These are phyloP conservation scores for Aspergillus brunneoviolaceus DNA, from an alignment of 2,329 filamentous ascomycete genomes.

Conservation along the genomic window DNA sequence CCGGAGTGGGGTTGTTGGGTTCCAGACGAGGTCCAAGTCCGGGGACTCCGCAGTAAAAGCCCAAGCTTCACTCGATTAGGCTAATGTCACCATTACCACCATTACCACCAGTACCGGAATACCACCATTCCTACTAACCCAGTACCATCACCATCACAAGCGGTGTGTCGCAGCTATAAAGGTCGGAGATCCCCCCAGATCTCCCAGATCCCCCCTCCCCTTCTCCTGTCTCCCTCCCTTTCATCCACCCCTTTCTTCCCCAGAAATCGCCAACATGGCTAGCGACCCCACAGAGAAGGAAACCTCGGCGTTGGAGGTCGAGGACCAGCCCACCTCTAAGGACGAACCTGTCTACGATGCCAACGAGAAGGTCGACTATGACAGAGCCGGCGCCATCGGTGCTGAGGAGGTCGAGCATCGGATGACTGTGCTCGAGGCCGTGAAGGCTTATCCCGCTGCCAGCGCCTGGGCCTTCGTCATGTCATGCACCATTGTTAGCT, in stretches of 20 bases:
- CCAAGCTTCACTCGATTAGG: slow-evolving; percentile 26
- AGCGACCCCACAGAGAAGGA: slow-evolving; percentile 34
- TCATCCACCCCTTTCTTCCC: slow-evolving; percentile 26
- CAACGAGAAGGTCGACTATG: slow-evolving; percentile 43
- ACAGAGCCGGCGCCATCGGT: slow-evolving; percentile 56
- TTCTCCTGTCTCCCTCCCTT: slow-evolving; percentile 28
- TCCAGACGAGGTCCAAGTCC: slow-evolving; percentile 17
- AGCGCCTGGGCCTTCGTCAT: slow-evolving; percentile 57
- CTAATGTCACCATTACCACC: slow-evolving; percentile 3
- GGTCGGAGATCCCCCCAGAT: slow-evolving; percentile 22
- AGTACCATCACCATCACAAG: slow-evolving; percentile 9
- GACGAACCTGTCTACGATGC: slow-evolving; percentile 34
- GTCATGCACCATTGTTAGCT: slow-evolving; percentile 56
- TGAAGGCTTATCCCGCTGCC: slow-evolving; percentile 54
- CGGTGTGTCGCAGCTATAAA: slow-evolving; percentile 30
- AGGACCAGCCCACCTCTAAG: slow-evolving; percentile 29
- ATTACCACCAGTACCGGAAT: neutral
- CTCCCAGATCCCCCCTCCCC: slow-evolving; percentile 10
- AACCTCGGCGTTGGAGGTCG: slow-evolving; percentile 29
- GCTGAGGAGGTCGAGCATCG: slow-evolving; percentile 57
- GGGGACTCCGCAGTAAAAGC: slow-evolving; percentile 23
- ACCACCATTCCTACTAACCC: too few relatives aligned
- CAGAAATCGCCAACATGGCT: slow-evolving; percentile 32
- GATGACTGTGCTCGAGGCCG: slow-evolving; percentile 48
- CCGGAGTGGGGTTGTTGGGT: too few relatives aligned